Percentiles rank a stretch among this genome's conserved stretches.
Conservation (phyloP, 352 stramenopile species). For the Phytophthora capsici region DNA sequence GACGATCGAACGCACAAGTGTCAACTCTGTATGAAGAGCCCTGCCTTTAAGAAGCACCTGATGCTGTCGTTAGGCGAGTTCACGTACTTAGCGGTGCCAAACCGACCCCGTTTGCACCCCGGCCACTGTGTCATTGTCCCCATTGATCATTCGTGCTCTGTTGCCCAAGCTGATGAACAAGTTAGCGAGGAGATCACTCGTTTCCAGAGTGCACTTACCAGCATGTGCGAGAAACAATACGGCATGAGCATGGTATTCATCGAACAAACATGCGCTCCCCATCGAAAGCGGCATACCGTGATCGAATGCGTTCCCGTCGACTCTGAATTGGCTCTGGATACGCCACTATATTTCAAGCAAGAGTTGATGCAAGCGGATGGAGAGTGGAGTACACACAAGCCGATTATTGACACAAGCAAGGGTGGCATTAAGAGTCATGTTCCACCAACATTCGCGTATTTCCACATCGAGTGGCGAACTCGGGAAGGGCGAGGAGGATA, state of each 20-base stretch:
- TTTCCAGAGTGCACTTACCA: conserved; percentile 64
- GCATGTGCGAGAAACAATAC: conserved; percentile 67
- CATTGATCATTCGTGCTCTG: conserved; percentile 70
- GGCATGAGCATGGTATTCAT: conserved; percentile 77
- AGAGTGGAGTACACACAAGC: conserved; percentile 85
- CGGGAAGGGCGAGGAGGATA: conserved; percentile 57
- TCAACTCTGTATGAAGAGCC: conserved; percentile 69
- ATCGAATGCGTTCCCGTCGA: conserved; percentile 87
- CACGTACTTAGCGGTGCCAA: conserved; percentile 76
- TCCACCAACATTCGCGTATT: conserved; percentile 83
- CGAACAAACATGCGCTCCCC: conserved; percentile 73
- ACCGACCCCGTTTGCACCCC: conserved; percentile 56
- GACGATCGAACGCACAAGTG: conserved; percentile 75
- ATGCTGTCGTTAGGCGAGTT: conserved; percentile 81
- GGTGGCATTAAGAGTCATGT: conserved; percentile 68
- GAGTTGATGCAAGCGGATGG: conserved; percentile 78
- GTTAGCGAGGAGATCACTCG: conserved; percentile 65
- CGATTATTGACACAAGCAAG: conserved; percentile 78
- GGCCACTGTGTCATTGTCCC: conserved; percentile 81
- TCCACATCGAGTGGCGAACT: conserved; percentile 81
- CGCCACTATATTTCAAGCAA: conserved; percentile 86
- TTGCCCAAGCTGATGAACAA: conserved; percentile 67
- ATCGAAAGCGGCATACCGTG: conserved; percentile 67
- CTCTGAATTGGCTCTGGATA: conserved; percentile 61
- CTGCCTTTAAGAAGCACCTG: conserved; percentile 80